Evolutionary conservation across 768 basidiomycete genomes (phyloP), one percentile per base, ranked within the genome.

Genomic region (Naematelia encephala): DNA sequence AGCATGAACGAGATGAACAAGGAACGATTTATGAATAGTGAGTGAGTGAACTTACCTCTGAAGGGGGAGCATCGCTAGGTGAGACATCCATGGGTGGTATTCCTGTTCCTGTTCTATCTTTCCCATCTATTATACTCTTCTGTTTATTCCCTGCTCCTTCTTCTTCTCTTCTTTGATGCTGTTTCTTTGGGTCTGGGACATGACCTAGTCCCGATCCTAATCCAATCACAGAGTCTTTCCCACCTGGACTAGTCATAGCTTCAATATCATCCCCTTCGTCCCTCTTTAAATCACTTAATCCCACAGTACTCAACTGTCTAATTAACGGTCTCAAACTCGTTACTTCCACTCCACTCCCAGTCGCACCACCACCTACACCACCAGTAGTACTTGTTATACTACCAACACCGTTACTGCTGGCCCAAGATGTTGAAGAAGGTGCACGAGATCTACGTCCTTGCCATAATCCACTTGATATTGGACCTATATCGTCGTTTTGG

Each of bases 71-170:
- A 64, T 73, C 72, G 26, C 65, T 64, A 23, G 67, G 65, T 14
- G 63, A 63, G 11, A 73, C 72, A 29, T 48, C 59, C 72, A 73
- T 73, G 21, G 69, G 72, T 25, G 67, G 65, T 12, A 62, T n/a
- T n/a, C n/a, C n/a, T n/a, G n/a, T n/a, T n/a, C 58, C 48, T 65
- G 56, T 21, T 47, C 56, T 29, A 51, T 45, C 11, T 19, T 19
- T 3, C 57, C 59, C 25, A 13, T 30, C 42, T 57, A 29, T 19
- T 54, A 42, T 42, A 44, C 42, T 57, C 46, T 19, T 54, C 51
- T 42, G 49, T 27, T 45, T 54, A 21, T 4, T n/a, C 25, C 10
- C 13, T 21, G 13, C 29, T n/a, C 28, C 28, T 23, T 61, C 50
- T 13, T 26, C 62, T 39, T 54, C 57, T 21, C 27, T 25, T 50